Evolutionary conservation across 805 yeast species (phyloP).

Genomic region (Wickerhamiella vanderwaltii): DNA sequence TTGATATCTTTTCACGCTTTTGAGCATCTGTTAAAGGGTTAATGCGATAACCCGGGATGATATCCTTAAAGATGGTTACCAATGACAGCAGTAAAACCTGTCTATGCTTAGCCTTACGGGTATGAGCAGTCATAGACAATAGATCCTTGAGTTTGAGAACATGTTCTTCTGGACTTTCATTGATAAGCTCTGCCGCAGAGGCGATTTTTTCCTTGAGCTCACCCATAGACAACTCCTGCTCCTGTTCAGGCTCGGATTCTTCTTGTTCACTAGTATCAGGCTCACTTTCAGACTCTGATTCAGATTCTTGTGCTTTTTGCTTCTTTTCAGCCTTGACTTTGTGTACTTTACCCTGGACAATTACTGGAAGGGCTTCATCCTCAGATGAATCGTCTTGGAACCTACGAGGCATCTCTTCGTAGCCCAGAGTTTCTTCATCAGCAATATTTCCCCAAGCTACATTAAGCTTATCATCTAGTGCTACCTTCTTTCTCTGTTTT

Average conservation of each 20-base stretch:
- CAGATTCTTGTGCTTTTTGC: slow-evolving; percentile 19
- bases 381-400: slow-evolving; percentile 30
- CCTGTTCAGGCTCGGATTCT: slow-evolving; percentile 23
- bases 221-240: slow-evolving; percentile 31
- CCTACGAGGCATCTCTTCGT: slow-evolving; percentile 60
- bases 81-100: slow-evolving; percentile 64
- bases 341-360: slow-evolving; percentile 54
- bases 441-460: slow-evolving; percentile 13
- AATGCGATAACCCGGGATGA: slow-evolving; percentile 80
- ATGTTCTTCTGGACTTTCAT: slow-evolving; percentile 85
- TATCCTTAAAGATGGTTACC: slow-evolving; percentile 70
- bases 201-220: slow-evolving; percentile 77
- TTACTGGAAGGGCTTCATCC: slow-evolving; percentile 67
- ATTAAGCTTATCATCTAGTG: slow-evolving; percentile 14
- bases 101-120: slow-evolving; percentile 40
- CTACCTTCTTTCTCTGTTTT: slow-evolving; percentile 12
- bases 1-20: slow-evolving; percentile 66
- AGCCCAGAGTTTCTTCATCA: slow-evolving; percentile 62
- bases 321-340: slow-evolving; percentile 21
- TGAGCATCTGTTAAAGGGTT: slow-evolving; percentile 74
- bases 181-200: slow-evolving; percentile 57
- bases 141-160: slow-evolving; percentile 48
- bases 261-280: slow-evolving; percentile 1
- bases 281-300: slow-evolving; percentile 19
- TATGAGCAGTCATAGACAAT: slow-evolving; percentile 19